Evolutionary conservation across 352 stramenopile species (phyloP), one percentile per base, ranked within the genome.

Genomic region (Globisporangium irregulare): DNA sequence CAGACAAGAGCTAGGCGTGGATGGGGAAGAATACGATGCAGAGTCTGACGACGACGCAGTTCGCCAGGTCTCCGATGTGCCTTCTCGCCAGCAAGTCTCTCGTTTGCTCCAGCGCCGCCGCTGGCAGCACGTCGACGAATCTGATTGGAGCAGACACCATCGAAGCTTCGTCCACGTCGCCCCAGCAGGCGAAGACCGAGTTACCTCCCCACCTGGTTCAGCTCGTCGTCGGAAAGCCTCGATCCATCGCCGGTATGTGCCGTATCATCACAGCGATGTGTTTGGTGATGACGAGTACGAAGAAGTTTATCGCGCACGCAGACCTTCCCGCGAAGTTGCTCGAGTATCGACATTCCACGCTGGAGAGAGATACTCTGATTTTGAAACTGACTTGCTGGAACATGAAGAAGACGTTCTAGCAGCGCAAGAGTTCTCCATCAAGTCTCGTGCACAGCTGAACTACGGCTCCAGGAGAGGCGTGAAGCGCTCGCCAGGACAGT

Each of bases 321-420:
- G 60, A 25, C 46, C 18, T n/a, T 32, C 41, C 8, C 36, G 36
- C 12, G 50, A 46, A 2, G 34, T 22, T 41, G 22, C 50, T 18
- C 59, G 48, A 15, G 12, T 34, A 2, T 43, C 59, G 27, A 22
- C 32, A 24, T 61, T 63, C 36, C 43, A 36, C 18, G 3, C 62
- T 0, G 66, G 67, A 4, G 60, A 59, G n/a, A 54, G 59, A 6
- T 66, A 64, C 32, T 50, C 38, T 5, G 29, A 58, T 22, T 62
- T 43, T 53, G 67, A 72, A 9, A 51, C 38, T 3, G 66, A 63
- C 10, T 20, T 67, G 25, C 66, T 67, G 34, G 51, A 63, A 22
- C 66, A 57, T 18, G 59, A 71, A 66, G 66, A 71, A 34, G 60
- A 64, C 24, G 20, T 62, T 36, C 59, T 67, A 0, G 54, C 60